Evolutionary conservation across 805 yeast species (phyloP).

Genomic region (Candida orba): DNA sequence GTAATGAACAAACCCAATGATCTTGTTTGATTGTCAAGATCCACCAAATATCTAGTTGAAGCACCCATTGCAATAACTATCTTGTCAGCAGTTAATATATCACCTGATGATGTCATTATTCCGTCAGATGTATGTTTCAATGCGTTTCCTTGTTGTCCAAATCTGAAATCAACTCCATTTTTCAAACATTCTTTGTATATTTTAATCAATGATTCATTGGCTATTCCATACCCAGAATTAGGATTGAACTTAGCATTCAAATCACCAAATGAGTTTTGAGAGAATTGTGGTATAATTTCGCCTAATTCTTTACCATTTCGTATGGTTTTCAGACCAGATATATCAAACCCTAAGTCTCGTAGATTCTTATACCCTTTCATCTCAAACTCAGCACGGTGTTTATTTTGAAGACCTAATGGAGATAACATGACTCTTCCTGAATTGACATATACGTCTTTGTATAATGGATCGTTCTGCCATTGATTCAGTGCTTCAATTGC

Average conservation of each 20-base stretch:
- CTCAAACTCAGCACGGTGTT: slow-evolving; percentile 32
- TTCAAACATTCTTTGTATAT: slow-evolving; percentile 24
- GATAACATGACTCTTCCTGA: slow-evolving; percentile 37
- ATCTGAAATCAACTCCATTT: slow-evolving; percentile 29
- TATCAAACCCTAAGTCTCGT: slow-evolving; percentile 19
- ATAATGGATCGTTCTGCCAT: slow-evolving; percentile 32
- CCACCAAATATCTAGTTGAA: slow-evolving; percentile 27
- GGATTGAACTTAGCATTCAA: slow-evolving; percentile 30
- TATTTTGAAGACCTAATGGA: slow-evolving; percentile 24
- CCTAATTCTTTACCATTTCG: slow-evolving; percentile 28
- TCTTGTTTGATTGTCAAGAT: slow-evolving; percentile 25
- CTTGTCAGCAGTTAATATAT: slow-evolving; percentile 21
- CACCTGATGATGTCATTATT: slow-evolving; percentile 24
- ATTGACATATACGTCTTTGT: slow-evolving; percentile 28
- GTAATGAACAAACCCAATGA: slow-evolving; percentile 33
- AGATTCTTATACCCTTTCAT: slow-evolving; percentile 29
- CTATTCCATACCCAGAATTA: slow-evolving; percentile 36
- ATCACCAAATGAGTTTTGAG: slow-evolving; percentile 19
- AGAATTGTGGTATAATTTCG: slow-evolving; percentile 22
- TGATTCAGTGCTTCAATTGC: slow-evolving; percentile 37
- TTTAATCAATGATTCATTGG: slow-evolving; percentile 31
- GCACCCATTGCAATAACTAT: slow-evolving; percentile 33
- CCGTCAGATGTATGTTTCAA: slow-evolving; percentile 8
- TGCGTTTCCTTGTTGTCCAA: slow-evolving; percentile 27
- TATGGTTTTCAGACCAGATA: slow-evolving; percentile 22